Evolutionary conservation across 2,329 filamentous ascomycete genomes (phyloP), one percentile per base, ranked within the genome.

Genomic region (Parastagonospora nodorum): DNA sequence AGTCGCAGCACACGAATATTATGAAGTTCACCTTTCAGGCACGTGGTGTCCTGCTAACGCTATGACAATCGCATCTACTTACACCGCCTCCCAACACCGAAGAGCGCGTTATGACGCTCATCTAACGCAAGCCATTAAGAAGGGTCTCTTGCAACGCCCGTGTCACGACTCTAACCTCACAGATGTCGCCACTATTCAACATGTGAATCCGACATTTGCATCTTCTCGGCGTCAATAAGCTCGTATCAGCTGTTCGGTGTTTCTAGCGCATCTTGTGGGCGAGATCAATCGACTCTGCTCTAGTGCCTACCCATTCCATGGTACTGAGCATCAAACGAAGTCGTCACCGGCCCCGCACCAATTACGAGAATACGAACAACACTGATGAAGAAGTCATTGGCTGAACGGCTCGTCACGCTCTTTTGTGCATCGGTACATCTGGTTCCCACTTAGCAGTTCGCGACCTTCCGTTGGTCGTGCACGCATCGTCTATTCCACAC

Each of bases 381-480:
- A 5, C 19, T 5, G 19, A 24, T 24, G 19, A 24, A 24, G 19
- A 24, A 24, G 5, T 24, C 28, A 2, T 27, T 19, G n/a, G 15
- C 29, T 8, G 16, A 30, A 27, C 44, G 44, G 44, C 24, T 30
- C 44, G 44, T 32, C 29, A 46, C 14, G 29, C 11, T 46, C 28
- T 27, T 24, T 14, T 35, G 35, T 15, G 5, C 28, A 10, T 28
- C 11, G 27, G 5, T 9, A 7, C 2, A 12, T 37, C 15, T 45
- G 42, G 42, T 33, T 27, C 42, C 6, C 24, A 9, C 32, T 12
- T 27, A 40, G 16, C 28, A 40, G 7, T 8, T 12, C 44, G 44
- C 44, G 40, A 31, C 44, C 35, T 46, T 28, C 35, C 44, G 44
- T 46, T 39, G 44, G 16, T 29, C 19, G 19, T 8, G 29, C 14